phyloP scores from a whole-genome alignment of 2,329 filamentous ascomycete species.

The Fusarium sp. region DNA sequence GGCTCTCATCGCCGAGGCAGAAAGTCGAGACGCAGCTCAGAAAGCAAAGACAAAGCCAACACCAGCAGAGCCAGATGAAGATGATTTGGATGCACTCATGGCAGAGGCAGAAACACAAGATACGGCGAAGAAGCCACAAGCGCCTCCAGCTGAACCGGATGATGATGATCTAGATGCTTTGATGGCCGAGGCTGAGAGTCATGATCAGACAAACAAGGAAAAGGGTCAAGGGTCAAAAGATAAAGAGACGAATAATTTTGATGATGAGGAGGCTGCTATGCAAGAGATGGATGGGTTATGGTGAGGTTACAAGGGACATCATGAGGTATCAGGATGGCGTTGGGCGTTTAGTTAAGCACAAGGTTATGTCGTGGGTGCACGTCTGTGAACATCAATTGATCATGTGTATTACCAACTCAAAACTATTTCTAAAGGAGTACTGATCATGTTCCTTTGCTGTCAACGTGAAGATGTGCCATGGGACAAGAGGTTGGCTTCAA shows the following conservation, averaged over 20 bases:
- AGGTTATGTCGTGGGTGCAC: background rate
- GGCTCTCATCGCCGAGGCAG: slow-evolving; percentile 65
- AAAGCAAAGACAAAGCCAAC: slow-evolving; percentile 27
- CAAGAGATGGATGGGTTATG: slow-evolving; percentile 70
- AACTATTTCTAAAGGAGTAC: no score
- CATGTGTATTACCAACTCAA: no score
- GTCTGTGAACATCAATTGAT: background rate
- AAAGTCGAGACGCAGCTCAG: slow-evolving; percentile 44
- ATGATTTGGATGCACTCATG: slow-evolving; percentile 66
- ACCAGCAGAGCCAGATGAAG: slow-evolving; percentile 52
- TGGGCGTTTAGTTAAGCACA: background rate
- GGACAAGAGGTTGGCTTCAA: no score
- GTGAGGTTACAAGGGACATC: slow-evolving; percentile 44
- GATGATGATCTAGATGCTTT: slow-evolving; percentile 65
- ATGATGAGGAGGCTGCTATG: slow-evolving; percentile 77
- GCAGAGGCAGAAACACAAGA: slow-evolving; percentile 58
- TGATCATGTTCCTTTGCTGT: no score
- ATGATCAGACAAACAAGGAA: slow-evolving; percentile 23
- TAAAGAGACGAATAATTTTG: slow-evolving; percentile 57
- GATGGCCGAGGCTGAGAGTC: slow-evolving; percentile 63
- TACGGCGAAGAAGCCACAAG: slow-evolving; percentile 27
- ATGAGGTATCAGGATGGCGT: slow-evolving; percentile 1
- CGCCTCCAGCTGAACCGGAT: slow-evolving; percentile 45
- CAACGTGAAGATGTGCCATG: no score
- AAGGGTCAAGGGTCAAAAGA: background rate